Evolutionary conservation across 371 early-diverging fungal genomes (phyloP), one percentile per base, ranked within the genome.

Genomic region (Chytridium lagenaria): DNA sequence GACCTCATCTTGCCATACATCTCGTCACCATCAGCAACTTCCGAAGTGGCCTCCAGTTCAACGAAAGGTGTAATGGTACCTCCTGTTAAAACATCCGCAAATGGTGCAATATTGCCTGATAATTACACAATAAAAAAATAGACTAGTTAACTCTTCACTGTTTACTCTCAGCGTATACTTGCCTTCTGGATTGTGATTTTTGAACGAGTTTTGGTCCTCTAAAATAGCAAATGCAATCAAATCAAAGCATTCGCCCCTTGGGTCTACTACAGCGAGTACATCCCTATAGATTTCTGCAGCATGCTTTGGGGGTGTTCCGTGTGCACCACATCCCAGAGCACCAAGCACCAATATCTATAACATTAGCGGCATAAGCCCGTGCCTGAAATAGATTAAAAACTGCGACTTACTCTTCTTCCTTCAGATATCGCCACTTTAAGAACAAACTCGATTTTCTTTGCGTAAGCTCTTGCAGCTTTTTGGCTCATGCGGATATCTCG

Each of bases 271-370:
- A 26, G 16, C 1, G 16, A 76, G 31, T 1, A 55, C 57, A 1
- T 64, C 59, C 19, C 36, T 51, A 59, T 64, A 59, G 31, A 76
- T 68, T 40, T 72, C 75, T 0, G 85, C 84, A 61, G 84, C 75
- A 55, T 85, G 84, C 59, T 70, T 64, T 19, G 81, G 75, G 10
- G 80, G 78, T 0, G 78, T 78, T 3, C 68, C 59, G 61, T 76
- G 73, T 28, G 81, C 83, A 31, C 79, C 76, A 72, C 85, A 85
- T 31, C 85, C 85, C 71, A 83, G 78, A n/a, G 82, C 84, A 23
- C 80, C 79, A 16, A 85, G 79, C 12, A 85, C 83, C 30, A 84
- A 19, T 31, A 74, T 23, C 57, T 68, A 26, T 23, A 26, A n/a
- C 12, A 19, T 55, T 7, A 22, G 15, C 31, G 10, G 31, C 5